A percentile compares a stretch with the other conserved stretches of the same genome.
These are phyloP conservation scores for Microbotryum scabiosae DNA, from an alignment of 1,284 basidiomycete species.

Conservation along the genomic window DNA sequence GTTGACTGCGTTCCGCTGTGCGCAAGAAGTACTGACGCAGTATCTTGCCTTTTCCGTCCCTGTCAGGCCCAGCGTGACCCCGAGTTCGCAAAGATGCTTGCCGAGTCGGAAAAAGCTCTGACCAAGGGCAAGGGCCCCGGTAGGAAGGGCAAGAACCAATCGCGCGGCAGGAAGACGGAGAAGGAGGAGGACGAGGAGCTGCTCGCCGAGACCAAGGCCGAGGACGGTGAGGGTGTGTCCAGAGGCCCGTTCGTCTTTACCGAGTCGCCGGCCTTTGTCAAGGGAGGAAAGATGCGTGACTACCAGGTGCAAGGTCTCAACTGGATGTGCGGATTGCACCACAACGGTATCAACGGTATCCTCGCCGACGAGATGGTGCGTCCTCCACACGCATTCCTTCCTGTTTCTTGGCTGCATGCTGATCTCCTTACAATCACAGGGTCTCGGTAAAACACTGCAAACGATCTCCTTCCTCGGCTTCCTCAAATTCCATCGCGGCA, in stretches of 20 bases:
- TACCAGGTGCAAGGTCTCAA: conserved; percentile 96
- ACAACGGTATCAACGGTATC: conserved; percentile 88
- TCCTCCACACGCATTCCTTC: neutral
- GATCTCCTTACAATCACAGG: conserved; percentile 48
- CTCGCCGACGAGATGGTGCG: conserved; percentile 87
- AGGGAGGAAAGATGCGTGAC: conserved; percentile 76
- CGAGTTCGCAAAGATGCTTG: conserved; percentile 82
- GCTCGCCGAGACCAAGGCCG: conserved; percentile 73
- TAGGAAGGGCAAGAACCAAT: conserved; percentile 10
- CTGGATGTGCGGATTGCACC: conserved; percentile 90
- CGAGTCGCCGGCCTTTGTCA: conserved; percentile 78
- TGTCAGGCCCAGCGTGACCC: conserved; percentile 77
- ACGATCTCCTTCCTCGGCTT: conserved; percentile 97
- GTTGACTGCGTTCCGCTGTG: neutral
- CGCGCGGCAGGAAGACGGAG: conserved; percentile 68
- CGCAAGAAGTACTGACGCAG: neutral
- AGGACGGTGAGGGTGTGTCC: conserved; percentile 44
- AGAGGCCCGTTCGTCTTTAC: conserved; percentile 78
- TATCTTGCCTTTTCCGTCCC: conserved; percentile 6
- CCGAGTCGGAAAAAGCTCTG: conserved; percentile 55
- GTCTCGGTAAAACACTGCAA: conserved; percentile 95
- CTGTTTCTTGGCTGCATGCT: neutral
- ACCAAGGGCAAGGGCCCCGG: conserved; percentile 60
- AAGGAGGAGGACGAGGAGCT: conserved; percentile 97
- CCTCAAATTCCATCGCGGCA: conserved; percentile 73